Conservation (phyloP, 805 yeast genomes). For the Sugiyamaella smithiae region DNA sequence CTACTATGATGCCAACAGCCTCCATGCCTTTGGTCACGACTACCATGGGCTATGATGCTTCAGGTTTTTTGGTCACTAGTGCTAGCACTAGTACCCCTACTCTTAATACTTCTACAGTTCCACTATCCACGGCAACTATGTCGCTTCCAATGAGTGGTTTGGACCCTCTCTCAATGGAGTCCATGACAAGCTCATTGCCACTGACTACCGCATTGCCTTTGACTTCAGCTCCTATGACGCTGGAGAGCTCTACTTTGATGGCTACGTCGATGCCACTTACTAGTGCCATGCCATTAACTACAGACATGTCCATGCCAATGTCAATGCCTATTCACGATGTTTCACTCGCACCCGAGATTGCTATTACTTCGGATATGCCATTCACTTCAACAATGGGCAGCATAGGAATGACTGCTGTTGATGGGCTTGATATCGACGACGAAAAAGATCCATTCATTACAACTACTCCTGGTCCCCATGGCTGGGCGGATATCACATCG, state of each 20-base stretch:
- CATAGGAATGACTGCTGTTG: neutral
- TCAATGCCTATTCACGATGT: neutral
- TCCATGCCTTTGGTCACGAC: constrained; percentile 1
- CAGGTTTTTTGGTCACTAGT: too few relatives aligned
- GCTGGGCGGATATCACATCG: constrained; percentile 11
- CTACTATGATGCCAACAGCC: constrained; percentile 3
- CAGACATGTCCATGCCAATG: neutral
- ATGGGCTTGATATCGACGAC: neutral
- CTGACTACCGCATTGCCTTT: neutral
- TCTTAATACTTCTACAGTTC: neutral
- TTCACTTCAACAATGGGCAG: neutral
- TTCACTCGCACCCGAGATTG: neutral
- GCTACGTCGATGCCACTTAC: too few relatives aligned
- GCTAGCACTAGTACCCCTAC: neutral
- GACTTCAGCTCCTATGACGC: neutral
- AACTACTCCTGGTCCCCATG: neutral
- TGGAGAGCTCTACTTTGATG: too few relatives aligned
- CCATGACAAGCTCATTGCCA: too few relatives aligned
- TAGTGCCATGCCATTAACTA: neutral
- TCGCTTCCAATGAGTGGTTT: too few relatives aligned
- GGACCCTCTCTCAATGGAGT: too few relatives aligned
- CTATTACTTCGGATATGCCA: neutral
- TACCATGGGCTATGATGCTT: too few relatives aligned
- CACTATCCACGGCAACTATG: neutral
- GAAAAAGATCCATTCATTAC: constrained; percentile 6